Base-by-base conservation (phyloP, 2,329 filamentous ascomycete genomes). In the Colletotrichum navitas region DNA sequence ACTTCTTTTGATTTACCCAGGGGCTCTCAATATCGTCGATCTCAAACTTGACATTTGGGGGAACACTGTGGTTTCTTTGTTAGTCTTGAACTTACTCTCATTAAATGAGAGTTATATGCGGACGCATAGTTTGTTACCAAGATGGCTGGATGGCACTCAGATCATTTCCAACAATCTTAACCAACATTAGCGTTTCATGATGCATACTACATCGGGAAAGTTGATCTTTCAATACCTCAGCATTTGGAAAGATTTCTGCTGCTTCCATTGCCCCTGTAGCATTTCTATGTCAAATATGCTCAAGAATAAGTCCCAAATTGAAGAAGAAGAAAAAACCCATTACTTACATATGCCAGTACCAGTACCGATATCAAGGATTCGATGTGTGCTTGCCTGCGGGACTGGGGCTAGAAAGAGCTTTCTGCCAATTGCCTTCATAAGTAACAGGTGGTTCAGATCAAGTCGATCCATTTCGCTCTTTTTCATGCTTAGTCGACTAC, bases 341-440 rank as follows among this genome's bases (percentile, higher is more conserved):
- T 18, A 3, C n/a, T 39, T 32, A 65, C 89, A 91, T 70, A 90
- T 89, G 2, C 89, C 89, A 0, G 88, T 89, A n/a, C 90, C 90
- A 10, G 87, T 90, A 58, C 88, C 87, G 12, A 90, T 80, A 74
- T 90, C 88, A 16, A 90, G 81, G 26, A 90, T 84, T 24, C 81
- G 81, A 6, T 69, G 54, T 0, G 63, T 55, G 24, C 24, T 69
- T 21, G 58, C 66, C 18, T 26, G 32, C 6, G 36, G 43, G n/a
- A 69, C 34, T 4, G 66, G 66, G 24, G 60, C 54, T 16, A 45
- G 3, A 26, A 52, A 64, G 3, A 69, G 60, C 16, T 39, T 68
- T 32, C 26, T 36, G 2, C 60, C 66, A 0, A 64, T 7, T 2
- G 54, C 29, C 7, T 52, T 58, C 39, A 54, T 29, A 8, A 26